Conservation (phyloP, 306 rosid species). For the Crotalaria pallida region DNA sequence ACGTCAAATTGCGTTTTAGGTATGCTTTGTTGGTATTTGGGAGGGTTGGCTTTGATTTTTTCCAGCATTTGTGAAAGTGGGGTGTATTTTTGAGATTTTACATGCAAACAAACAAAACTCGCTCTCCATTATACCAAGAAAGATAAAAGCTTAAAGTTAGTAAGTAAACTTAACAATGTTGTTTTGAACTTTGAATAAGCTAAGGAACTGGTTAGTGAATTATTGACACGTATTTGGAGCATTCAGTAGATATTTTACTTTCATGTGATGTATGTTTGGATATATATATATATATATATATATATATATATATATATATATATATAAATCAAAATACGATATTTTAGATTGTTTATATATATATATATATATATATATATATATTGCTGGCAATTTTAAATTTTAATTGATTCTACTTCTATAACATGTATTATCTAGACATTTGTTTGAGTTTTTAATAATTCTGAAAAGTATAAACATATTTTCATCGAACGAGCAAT, state of each 20-base stretch:
- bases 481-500: not conserved
- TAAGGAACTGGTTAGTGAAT: not conserved
- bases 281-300: no score
- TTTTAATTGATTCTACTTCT: no score
- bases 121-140: not conserved
- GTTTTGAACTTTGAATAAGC: not conserved
- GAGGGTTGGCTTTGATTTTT: not conserved
- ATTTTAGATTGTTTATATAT: no score
- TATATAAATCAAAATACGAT: not conserved
- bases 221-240: not conserved
- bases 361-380: no score
- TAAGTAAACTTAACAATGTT: not conserved
- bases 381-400: no score
- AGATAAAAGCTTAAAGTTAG: not conserved
- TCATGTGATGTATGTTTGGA: no score
- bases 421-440: no score
- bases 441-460: not conserved
- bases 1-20: not conserved
- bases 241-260: not conserved
- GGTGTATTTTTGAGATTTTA: not conserved
- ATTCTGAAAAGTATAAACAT: no score
- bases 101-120: not conserved
- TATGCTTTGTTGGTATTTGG: conserved; percentile 9
- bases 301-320: no score
- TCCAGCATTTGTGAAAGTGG: not conserved